Conservation (phyloP, 768 basidiomycete genomes). For the Leucocoprinus leucothites region DNA sequence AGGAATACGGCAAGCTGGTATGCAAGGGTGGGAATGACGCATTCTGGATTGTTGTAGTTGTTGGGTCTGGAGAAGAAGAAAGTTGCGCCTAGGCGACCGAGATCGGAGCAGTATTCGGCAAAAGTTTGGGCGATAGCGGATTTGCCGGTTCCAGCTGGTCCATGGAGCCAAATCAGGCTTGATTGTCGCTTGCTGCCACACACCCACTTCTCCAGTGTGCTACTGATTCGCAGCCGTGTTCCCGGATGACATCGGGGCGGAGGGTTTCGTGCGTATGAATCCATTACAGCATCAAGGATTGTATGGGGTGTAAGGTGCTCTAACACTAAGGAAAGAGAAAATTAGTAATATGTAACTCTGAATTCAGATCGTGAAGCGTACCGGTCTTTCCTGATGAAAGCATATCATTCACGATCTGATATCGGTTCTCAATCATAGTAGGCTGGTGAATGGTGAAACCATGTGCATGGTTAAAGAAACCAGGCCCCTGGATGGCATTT, state of each 20-base stretch:
- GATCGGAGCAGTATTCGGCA: not conserved
- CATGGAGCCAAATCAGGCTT: not conserved
- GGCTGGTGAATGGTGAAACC: not conserved
- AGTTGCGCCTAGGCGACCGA: constrained; percentile 1
- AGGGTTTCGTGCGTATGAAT: not conserved
- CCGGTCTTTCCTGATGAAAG: not conserved
- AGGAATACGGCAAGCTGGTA: not conserved
- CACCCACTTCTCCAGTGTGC: not conserved
- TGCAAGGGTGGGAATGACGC: not conserved
- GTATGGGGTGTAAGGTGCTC: not conserved
- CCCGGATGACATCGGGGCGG: constrained; percentile 1
- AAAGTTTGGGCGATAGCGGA: not conserved
- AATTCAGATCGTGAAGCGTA: not conserved
- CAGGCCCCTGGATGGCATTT: not conserved
- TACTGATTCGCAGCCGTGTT: not conserved
- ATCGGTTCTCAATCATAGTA: not conserved
- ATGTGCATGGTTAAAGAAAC: not conserved
- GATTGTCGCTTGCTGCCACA: not conserved
- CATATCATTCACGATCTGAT: not conserved
- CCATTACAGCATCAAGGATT: not conserved
- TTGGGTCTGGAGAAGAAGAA: not conserved
- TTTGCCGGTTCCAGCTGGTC: not conserved
- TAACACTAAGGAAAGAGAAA: not conserved
- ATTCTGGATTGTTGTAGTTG: not conserved
- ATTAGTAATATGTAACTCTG: no score